phyloP scores from a whole-genome alignment of 2,329 filamentous ascomycete species.

The Cordyceps militaris region DNA sequence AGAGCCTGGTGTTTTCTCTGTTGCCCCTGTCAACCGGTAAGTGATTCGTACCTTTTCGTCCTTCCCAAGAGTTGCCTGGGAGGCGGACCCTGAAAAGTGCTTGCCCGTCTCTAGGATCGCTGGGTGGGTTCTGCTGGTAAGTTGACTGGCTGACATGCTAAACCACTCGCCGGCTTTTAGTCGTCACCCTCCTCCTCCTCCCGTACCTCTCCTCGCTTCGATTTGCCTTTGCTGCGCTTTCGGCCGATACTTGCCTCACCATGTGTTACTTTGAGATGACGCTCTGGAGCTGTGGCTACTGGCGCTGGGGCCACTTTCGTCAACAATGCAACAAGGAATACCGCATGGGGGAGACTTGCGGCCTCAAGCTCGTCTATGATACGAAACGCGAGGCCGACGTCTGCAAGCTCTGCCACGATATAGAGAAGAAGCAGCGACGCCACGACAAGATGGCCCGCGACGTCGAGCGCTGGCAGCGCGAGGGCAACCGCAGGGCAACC shows the following conservation, averaged over 20 bases:
- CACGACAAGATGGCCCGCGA: slow-evolving; percentile 67
- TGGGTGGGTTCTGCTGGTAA: slow-evolving; percentile 12
- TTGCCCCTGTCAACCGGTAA: background rate
- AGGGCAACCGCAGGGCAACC: slow-evolving; percentile 66
- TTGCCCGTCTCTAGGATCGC: slow-evolving; percentile 7
- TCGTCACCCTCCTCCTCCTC: background rate
- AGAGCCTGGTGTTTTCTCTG: background rate
- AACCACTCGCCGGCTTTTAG: slow-evolving; percentile 11
- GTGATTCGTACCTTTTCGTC: background rate
- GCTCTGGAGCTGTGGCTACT: slow-evolving; percentile 78
- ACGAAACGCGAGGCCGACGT: slow-evolving; percentile 56
- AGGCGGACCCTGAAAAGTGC: slow-evolving; percentile 2
- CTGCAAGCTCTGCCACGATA: slow-evolving; percentile 84
- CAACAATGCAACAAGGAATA: slow-evolving; percentile 93
- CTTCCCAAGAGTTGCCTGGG: background rate
- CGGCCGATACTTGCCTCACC: slow-evolving; percentile 22
- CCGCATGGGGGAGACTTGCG: slow-evolving; percentile 92
- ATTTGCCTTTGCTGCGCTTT: slow-evolving; percentile 11
- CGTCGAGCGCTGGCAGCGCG: slow-evolving; percentile 67
- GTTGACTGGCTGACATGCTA: slow-evolving; percentile 13
- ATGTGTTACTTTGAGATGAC: slow-evolving; percentile 98
- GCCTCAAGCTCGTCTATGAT: slow-evolving; percentile 79
- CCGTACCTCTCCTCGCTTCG: slow-evolving; percentile 8
- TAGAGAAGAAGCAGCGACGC: slow-evolving; percentile 74
- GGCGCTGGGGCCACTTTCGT: slow-evolving; percentile 90